Percentiles rank a stretch among this genome's conserved stretches.
Conservation (phyloP, 2,329 filamentous ascomycete species). For the Penicillium oxalicum region DNA sequence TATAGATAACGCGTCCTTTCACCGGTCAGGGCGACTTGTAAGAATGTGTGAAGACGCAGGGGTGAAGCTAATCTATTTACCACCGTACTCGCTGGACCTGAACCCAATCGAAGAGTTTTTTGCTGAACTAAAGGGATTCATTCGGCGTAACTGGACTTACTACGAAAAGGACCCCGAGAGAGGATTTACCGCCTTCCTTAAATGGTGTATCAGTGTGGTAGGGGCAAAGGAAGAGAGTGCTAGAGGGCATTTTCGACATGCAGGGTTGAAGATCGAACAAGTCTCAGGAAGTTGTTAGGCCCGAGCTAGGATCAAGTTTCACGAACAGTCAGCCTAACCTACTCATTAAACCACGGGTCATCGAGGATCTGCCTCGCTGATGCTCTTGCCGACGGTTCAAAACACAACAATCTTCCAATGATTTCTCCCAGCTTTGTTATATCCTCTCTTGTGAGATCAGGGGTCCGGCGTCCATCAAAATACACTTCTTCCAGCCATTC, state of each 20-base stretch:
- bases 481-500: conserved; percentile 37
- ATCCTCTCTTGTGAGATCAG: conserved; percentile 21
- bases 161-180: too few species aligned
- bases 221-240: too few species aligned
- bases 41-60: too few species aligned
- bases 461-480: conserved; percentile 26
- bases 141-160: too few species aligned
- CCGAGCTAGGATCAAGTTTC: not conserved
- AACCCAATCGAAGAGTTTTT: too few species aligned
- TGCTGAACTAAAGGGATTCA: too few species aligned
- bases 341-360: conserved; percentile 23
- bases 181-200: too few species aligned
- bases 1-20: too few species aligned
- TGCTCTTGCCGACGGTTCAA: conserved; percentile 24
- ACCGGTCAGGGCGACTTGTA: too few species aligned
- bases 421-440: conserved; percentile 21
- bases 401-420: conserved; percentile 19
- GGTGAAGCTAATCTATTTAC: not conserved
- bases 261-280: not conserved
- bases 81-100: too few species aligned
- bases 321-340: not conserved
- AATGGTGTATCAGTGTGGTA: too few species aligned
- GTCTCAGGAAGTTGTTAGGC: not conserved
- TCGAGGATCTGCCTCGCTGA: conserved; percentile 22
- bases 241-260: too few species aligned